Evolutionary conservation across 2,329 filamentous ascomycete genomes (phyloP).

Genomic region (Colletotrichum sp.): DNA sequence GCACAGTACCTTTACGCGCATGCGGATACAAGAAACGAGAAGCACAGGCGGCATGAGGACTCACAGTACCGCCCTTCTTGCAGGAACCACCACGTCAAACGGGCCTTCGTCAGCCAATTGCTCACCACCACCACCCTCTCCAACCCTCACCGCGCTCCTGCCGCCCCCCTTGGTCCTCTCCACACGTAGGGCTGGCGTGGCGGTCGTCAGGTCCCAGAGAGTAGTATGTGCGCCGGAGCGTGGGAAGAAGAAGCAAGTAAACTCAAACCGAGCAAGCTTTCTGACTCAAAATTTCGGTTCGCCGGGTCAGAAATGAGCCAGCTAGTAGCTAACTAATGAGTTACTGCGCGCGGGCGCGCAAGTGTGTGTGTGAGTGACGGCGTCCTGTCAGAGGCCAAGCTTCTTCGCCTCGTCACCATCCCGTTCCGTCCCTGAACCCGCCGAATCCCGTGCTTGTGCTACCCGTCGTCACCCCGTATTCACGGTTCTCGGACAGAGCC

Average conservation of each 20-base stretch:
- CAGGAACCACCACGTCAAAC: constrained; percentile 9
- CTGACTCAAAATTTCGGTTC: constrained; percentile 7
- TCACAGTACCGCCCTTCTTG: neutral
- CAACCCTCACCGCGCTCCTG: neutral
- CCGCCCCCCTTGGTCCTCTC: neutral
- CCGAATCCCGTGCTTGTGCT: neutral
- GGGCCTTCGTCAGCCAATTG: constrained; percentile 9
- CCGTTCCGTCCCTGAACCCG: neutral
- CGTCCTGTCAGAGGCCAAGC: neutral
- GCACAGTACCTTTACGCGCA: constrained; percentile 17
- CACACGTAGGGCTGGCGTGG: constrained; percentile 20
- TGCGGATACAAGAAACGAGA: neutral
- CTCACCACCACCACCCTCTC: neutral
- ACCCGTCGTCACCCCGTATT: neutral
- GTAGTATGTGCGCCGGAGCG: neutral
- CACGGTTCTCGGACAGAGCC: neutral
- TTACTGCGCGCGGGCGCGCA: neutral
- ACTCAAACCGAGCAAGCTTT: constrained; percentile 19
- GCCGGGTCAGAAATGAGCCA: neutral
- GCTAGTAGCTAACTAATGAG: neutral
- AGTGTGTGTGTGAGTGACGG: neutral
- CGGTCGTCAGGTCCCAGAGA: neutral
- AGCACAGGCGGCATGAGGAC: constrained; percentile 2
- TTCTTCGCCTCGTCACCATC: neutral
- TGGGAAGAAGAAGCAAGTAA: constrained; percentile 6